A percentile compares a stretch with the other conserved stretches of the same genome.
Conservation (phyloP, 148 eudicot species). For the Silene conica region DNA sequence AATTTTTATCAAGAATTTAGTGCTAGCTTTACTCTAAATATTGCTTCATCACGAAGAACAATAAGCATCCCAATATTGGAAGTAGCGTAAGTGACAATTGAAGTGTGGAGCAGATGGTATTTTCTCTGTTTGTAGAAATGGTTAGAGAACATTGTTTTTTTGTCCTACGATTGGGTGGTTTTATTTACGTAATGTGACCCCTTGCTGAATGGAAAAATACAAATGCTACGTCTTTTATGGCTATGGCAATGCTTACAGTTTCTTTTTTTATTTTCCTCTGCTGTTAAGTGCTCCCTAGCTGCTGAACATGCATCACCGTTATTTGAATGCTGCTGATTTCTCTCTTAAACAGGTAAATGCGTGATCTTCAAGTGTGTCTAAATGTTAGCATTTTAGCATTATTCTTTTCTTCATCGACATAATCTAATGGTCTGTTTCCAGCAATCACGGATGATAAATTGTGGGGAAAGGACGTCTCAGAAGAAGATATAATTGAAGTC, state of each 20-base stretch:
- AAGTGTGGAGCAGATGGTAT: background rate
- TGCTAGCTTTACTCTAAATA: background rate
- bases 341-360: constrained; percentile 42
- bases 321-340: constrained; percentile 20
- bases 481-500: constrained; percentile 78
- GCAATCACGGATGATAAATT: constrained; percentile 82
- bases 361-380: constrained; percentile 27
- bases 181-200: background rate
- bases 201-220: background rate
- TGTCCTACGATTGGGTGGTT: background rate
- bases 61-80: background rate
- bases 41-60: background rate
- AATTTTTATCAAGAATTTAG: too few species aligned
- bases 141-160: background rate
- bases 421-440: constrained; percentile 69
- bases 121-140: background rate
- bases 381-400: constrained; percentile 32
- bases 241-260: background rate
- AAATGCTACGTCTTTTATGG: background rate
- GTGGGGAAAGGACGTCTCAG: constrained; percentile 76
- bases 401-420: constrained; percentile 41
- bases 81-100: constrained; percentile 1
- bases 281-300: background rate
- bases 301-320: background rate
- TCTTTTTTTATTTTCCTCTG: background rate